Percentiles rank a stretch among this genome's conserved stretches.
These are phyloP conservation scores for Leucosporidium creatinivorum DNA, from an alignment of 768 basidiomycete species.

Conservation along the genomic window DNA sequence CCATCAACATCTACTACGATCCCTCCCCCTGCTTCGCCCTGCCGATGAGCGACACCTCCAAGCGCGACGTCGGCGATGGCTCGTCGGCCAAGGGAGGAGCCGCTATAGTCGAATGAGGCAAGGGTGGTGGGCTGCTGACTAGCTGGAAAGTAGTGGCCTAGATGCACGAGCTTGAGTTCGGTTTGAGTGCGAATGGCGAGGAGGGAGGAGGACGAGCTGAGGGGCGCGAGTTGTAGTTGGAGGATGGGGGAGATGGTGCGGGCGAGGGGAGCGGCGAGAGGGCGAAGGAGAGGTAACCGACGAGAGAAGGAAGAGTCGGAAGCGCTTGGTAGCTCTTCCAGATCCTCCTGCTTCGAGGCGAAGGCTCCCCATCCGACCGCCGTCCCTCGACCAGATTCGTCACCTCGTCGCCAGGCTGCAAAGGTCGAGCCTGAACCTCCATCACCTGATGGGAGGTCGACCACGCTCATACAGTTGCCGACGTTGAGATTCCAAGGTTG, in stretches of 20 bases:
- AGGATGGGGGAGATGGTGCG: conserved; percentile 6
- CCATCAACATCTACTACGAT: conserved; percentile 20
- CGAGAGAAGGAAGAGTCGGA: not conserved
- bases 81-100: not conserved
- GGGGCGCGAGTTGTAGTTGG: conserved; percentile 10
- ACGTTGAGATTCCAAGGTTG: conserved; percentile 9
- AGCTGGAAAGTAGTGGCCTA: not conserved
- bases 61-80: conserved; percentile 20
- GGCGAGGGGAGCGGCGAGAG: not conserved
- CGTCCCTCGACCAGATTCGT: not conserved
- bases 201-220: not conserved
- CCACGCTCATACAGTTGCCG: conserved; percentile 15
- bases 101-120: conserved; percentile 1
- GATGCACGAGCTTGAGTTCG: conserved; percentile 11
- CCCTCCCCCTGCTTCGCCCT: conserved; percentile 2
- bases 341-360: not conserved
- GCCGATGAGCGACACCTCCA: not conserved
- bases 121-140: not conserved
- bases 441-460: not conserved
- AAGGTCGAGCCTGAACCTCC: not conserved
- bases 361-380: conserved; percentile 15
- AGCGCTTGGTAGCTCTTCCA: not conserved
- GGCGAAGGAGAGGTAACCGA: not conserved
- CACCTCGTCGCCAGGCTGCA: conserved; percentile 12
- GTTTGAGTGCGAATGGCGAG: conserved; percentile 17